Evolutionary conservation across 805 yeast species (phyloP).

Genomic region (Wickerhamiella australiensis): DNA sequence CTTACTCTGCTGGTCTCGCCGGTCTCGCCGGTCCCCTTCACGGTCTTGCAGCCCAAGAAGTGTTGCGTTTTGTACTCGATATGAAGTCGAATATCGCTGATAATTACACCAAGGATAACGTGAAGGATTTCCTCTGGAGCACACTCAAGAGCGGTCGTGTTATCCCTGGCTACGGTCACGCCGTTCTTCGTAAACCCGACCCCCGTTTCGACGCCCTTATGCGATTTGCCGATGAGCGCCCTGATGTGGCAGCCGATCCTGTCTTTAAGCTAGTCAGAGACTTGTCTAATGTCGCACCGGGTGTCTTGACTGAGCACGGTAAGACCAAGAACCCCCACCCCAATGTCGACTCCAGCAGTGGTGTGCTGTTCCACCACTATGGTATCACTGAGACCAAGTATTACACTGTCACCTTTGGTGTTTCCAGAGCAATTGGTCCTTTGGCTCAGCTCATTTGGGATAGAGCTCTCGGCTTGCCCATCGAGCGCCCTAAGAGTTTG

Average conservation of each 20-base stretch:
- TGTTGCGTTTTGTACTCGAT: constrained; percentile 56
- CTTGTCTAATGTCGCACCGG: constrained; percentile 60
- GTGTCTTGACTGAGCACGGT: constrained; percentile 63
- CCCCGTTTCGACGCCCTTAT: constrained; percentile 69
- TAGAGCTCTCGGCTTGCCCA: constrained; percentile 62
- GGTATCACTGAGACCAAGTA: constrained; percentile 61
- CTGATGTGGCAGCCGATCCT: constrained; percentile 47
- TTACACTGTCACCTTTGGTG: constrained; percentile 75
- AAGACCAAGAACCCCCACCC: constrained; percentile 81
- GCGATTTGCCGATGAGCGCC: constrained; percentile 46
- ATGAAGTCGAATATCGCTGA: constrained; percentile 35
- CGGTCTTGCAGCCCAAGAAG: constrained; percentile 80
- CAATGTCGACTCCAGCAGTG: constrained; percentile 70
- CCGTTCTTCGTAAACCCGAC: constrained; percentile 71
- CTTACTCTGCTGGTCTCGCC: constrained; percentile 66
- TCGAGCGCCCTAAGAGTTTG: constrained; percentile 64
- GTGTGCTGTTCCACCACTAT: constrained; percentile 67
- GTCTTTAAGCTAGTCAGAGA: constrained; percentile 55
- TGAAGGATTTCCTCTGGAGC: constrained; percentile 59
- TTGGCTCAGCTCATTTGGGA: constrained; percentile 71
- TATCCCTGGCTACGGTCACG: constrained; percentile 83
- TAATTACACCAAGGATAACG: constrained; percentile 35
- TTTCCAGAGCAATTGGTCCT: constrained; percentile 69
- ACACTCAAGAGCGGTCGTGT: constrained; percentile 62
- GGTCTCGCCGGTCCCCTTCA: constrained; percentile 83